Percentiles rank a stretch among this genome's conserved stretches.
Conservation (phyloP, 768 basidiomycete species). For the Coprinopsis marcescibilis region DNA sequence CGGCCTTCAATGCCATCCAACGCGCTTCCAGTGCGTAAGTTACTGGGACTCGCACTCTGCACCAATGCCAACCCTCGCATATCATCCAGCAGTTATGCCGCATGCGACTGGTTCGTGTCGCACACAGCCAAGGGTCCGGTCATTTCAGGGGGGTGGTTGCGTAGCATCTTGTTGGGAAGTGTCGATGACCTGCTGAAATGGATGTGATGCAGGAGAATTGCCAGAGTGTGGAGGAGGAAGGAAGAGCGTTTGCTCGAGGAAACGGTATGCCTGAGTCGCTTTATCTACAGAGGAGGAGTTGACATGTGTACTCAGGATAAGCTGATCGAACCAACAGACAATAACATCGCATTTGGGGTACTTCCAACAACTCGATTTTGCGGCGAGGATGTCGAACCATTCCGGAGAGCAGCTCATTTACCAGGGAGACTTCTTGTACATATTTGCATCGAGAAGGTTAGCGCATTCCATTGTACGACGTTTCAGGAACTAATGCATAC, state of each 20-base stretch:
- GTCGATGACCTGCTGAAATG: conserved; percentile 70
- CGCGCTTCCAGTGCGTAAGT: background rate
- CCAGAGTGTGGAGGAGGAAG: conserved; percentile 88
- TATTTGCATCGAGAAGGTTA: conserved; percentile 83
- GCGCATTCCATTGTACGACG: conserved; percentile 2
- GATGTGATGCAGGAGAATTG: conserved; percentile 80
- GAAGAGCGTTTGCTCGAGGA: conserved; percentile 87
- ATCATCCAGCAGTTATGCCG: conserved; percentile 95
- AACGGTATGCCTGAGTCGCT: conserved; percentile 47
- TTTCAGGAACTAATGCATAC: conserved; percentile 1
- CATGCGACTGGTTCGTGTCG: conserved; percentile 94
- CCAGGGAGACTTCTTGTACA: conserved; percentile 86
- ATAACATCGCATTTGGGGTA: conserved; percentile 79
- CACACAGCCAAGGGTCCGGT: conserved; percentile 90
- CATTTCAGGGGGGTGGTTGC: conserved; percentile 87
- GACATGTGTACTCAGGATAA: conserved; percentile 49
- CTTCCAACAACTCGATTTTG: conserved; percentile 91
- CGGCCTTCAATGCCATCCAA: conserved; percentile 42
- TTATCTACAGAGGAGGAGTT: background rate
- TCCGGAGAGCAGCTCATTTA: conserved; percentile 91
- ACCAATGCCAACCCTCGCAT: conserved; percentile 72
- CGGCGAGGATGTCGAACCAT: conserved; percentile 89
- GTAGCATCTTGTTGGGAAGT: conserved; percentile 65
- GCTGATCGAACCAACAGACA: conserved; percentile 73
- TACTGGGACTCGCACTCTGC: conserved; percentile 45